Evolutionary conservation across 495 filamentous ascomycete genomes (phyloP).

Genomic region (Podospora pseudopauciseta): DNA sequence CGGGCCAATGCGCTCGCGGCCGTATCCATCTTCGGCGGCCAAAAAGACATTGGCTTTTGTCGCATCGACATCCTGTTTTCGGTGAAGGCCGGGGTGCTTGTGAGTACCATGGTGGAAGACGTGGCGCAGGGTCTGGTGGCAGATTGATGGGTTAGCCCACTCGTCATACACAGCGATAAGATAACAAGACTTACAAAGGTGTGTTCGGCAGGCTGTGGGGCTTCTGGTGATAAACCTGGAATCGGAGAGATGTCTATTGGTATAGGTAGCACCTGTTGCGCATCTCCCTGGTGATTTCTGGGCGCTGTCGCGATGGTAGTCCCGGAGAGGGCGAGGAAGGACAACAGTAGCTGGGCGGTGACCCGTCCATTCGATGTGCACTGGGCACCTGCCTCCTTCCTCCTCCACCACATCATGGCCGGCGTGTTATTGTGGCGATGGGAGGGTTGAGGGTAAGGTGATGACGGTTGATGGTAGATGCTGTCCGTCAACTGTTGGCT

Average conservation of each 20-base stretch:
- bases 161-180: neutral
- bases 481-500: neutral
- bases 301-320: constrained; percentile 30
- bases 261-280: constrained; percentile 33
- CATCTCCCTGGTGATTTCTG: constrained; percentile 19
- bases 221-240: constrained; percentile 37
- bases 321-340: constrained; percentile 57
- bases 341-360: constrained; percentile 57
- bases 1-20: constrained; percentile 44
- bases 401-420: constrained; percentile 45
- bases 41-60: constrained; percentile 60
- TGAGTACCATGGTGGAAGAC: constrained; percentile 84
- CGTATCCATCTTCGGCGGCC: constrained; percentile 59
- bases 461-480: neutral
- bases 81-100: constrained; percentile 68
- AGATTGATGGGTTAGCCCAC: constrained; percentile 14
- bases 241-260: constrained; percentile 37
- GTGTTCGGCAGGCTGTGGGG: constrained; percentile 42
- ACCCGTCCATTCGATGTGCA: constrained; percentile 55
- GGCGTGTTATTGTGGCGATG: constrained; percentile 6
- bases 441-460: neutral
- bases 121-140: constrained; percentile 71
- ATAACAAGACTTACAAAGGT: constrained; percentile 44
- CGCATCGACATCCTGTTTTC: constrained; percentile 63
- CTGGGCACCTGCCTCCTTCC: constrained; percentile 34